Percentiles rank a stretch among this genome's conserved stretches.
These are phyloP conservation scores for Microbotryum scabiosae DNA, from an alignment of 1,284 basidiomycete species.

Conservation along the genomic window DNA sequence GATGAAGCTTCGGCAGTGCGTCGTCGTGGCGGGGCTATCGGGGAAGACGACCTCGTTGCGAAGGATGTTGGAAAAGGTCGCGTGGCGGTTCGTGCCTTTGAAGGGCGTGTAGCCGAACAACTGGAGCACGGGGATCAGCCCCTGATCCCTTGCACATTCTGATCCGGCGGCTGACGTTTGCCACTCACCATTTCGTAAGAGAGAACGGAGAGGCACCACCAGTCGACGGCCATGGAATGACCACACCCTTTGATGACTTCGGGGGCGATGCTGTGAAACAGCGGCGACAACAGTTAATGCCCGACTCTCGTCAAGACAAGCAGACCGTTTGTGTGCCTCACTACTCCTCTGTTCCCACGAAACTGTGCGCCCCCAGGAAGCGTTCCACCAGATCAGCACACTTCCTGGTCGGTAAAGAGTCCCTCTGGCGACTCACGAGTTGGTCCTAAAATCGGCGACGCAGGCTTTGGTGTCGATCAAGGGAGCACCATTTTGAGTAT, in stretches of 20 bases:
- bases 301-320: neutral
- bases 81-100: conserved; percentile 89
- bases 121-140: conserved; percentile 40
- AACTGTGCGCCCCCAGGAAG: neutral
- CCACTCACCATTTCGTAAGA: neutral
- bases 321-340: neutral
- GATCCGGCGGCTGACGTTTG: no score
- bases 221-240: conserved; percentile 96
- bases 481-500: conserved; percentile 81
- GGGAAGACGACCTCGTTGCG: conserved; percentile 78
- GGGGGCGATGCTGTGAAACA: conserved; percentile 26
- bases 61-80: conserved; percentile 94
- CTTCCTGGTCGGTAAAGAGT: conserved; percentile 4
- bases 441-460: conserved; percentile 94
- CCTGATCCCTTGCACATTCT: no score
- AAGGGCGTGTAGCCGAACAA: conserved; percentile 90
- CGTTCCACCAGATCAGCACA: no score
- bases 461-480: conserved; percentile 95
- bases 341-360: conserved; percentile 86
- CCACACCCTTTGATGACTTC: conserved; percentile 89
- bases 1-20: conserved; percentile 79
- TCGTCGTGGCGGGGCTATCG: conserved; percentile 73
- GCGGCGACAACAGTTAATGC: neutral
- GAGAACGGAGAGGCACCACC: conserved; percentile 51
- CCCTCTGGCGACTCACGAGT: conserved; percentile 57